These are phyloP conservation scores for Ogataea nakhonphanomensis DNA, from an alignment of 805 yeast genomes.

Conservation along the genomic window DNA sequence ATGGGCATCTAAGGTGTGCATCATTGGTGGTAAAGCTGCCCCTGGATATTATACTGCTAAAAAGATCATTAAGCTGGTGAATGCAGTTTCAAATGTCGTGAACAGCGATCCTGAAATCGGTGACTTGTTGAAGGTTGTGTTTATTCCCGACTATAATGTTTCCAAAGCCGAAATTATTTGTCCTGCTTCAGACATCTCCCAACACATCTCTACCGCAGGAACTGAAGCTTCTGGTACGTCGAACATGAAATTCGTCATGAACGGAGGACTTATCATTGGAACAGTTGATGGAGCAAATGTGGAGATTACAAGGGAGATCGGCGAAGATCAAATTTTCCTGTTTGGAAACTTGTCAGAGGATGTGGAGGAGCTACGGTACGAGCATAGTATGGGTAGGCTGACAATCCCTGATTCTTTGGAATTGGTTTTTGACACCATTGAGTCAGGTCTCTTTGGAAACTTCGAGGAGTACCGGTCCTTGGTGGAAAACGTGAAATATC, in stretches of 20 bases:
- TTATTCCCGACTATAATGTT: constrained; percentile 89
- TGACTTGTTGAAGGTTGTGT: constrained; percentile 78
- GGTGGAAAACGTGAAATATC: constrained; percentile 63
- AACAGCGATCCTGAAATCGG: constrained; percentile 74
- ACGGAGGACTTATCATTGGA: constrained; percentile 92
- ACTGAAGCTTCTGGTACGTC: constrained; percentile 97
- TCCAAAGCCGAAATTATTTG: constrained; percentile 88
- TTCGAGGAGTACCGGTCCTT: constrained; percentile 62
- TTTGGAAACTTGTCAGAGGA: constrained; percentile 90
- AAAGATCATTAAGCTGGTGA: constrained; percentile 80
- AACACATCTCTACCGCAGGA: constrained; percentile 95
- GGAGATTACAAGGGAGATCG: constrained; percentile 89
- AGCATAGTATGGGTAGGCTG: constrained; percentile 62
- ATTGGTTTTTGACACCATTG: constrained; percentile 63
- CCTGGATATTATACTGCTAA: constrained; percentile 98
- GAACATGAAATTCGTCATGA: constrained; percentile 91
- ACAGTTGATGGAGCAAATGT: constrained; percentile 97
- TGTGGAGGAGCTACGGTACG: constrained; percentile 79
- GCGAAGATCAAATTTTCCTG: constrained; percentile 87
- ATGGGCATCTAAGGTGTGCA: constrained; percentile 69
- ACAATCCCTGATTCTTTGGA: constrained; percentile 56
- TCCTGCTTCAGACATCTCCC: constrained; percentile 88
- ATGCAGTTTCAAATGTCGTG: constrained; percentile 74
- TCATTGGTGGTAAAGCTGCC: constrained; percentile 94
- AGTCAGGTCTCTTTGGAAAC: constrained; percentile 67